Evolutionary conservation across 169 alveolate species (phyloP).

Genomic region (Perkinsus marinus): DNA sequence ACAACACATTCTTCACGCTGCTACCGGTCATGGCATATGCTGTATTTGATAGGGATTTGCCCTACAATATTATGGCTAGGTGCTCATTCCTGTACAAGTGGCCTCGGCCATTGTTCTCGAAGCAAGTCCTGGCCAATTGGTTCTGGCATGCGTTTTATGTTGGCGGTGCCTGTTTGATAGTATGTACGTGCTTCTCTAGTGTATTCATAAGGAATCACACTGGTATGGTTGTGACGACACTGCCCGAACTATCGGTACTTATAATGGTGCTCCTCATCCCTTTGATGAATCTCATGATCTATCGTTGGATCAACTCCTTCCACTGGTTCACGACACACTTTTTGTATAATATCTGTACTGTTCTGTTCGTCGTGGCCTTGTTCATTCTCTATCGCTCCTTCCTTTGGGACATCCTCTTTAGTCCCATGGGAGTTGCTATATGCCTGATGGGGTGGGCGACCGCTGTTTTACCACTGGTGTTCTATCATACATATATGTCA

Average conservation of each 20-base stretch:
- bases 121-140: background rate
- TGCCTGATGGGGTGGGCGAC: background rate
- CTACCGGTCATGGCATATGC: constrained; percentile 48
- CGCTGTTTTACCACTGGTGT: background rate
- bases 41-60: constrained; percentile 52
- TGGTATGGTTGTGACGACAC: background rate
- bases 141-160: background rate
- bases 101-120: constrained; percentile 24
- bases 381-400: background rate
- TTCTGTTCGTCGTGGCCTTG: background rate
- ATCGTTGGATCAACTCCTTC: background rate
- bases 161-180: background rate
- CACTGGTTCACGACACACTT: background rate
- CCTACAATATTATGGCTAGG: constrained; percentile 39
- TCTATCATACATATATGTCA: background rate
- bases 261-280: background rate
- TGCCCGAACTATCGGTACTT: background rate
- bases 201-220: background rate
- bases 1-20: constrained; percentile 49
- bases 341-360: background rate
- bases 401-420: background rate
- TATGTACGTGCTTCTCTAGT: background rate
- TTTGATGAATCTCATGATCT: background rate
- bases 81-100: constrained; percentile 47
- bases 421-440: background rate